Evolutionary conservation across 106 monocot genomes (phyloP), one percentile per base, ranked within the genome.

Genomic region (Chionographis japonica): DNA sequence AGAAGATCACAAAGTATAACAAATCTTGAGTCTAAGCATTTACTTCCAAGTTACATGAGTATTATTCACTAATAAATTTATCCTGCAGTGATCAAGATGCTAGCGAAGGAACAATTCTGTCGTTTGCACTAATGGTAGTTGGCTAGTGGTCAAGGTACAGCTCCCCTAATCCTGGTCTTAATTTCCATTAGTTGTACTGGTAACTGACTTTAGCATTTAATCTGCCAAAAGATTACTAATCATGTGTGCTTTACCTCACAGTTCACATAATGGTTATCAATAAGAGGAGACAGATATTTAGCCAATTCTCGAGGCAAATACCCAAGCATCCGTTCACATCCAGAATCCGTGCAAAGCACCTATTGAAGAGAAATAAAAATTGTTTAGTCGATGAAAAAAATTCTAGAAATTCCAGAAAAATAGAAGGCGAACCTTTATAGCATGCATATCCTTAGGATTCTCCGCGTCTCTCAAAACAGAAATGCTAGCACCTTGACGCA

Each of bases 241-340:
- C n/a, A 40, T 13, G 13, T 66, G 8, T 36, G 40, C 52, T 41
- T 41, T 82, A 89, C 95, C 91, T 89, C 69, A 60, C 84, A 82
- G 59, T 84, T 74, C 61, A 95, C 66, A 36, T 65, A 40, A 46
- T 63, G 62, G 37, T 68, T 78, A 71, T 95, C 89, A 70, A 95
- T 72, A 63, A 92, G 55, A 74, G 92, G 85, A 76, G 92, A 86
- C 67, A 95, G 50, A 82, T 73, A 63, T 65, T 74, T 86, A 40
- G 92, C 74, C 71, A 95, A 67, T 38, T 89, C 79, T 55, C 85
- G 79, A 69, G 91, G 95, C 68, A 95, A 82, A 84, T 89, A 89
- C 65, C 95, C 95, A 51, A 92, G 77, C 50, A 80, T 77, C 56
- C 51, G 19, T 52, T 19, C 53, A n/a, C 40, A 50, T 72, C 61